Conservation (phyloP, 768 basidiomycete genomes). For the Chalciporus piperatus region DNA sequence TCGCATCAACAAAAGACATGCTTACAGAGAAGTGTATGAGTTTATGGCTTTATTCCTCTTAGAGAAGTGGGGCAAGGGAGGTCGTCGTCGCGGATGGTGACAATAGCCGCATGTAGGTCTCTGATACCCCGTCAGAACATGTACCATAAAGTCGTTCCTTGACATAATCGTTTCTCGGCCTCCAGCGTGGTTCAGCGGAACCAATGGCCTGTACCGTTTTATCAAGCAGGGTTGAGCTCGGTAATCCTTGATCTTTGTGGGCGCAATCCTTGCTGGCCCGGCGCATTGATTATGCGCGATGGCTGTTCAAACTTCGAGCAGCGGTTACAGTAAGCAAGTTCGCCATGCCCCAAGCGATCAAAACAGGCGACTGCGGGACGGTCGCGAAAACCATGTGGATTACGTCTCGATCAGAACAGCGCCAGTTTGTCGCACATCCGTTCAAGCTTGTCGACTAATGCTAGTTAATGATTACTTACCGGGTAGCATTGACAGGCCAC, state of each 20-base stretch:
- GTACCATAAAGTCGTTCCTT: slow-evolving; percentile 8
- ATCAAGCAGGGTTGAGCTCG: neutral
- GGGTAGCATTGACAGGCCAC: neutral
- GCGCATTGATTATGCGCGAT: neutral
- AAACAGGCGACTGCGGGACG: neutral
- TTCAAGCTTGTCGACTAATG: neutral
- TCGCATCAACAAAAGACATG: slow-evolving; percentile 67
- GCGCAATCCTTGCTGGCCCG: neutral
- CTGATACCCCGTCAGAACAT: neutral
- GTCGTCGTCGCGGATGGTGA: slow-evolving; percentile 61
- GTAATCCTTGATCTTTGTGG: neutral
- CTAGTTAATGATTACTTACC: too few relatives aligned
- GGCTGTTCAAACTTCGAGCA: neutral
- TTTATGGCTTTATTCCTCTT: slow-evolving; percentile 80
- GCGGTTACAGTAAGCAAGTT: neutral
- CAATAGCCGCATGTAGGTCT: neutral
- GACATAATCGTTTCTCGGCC: slow-evolving; percentile 4
- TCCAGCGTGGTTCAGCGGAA: neutral
- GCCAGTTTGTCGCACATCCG: neutral
- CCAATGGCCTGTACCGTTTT: neutral
- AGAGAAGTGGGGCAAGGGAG: slow-evolving; percentile 93
- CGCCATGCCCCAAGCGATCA: neutral
- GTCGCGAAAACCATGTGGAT: neutral
- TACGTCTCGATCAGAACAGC: neutral
- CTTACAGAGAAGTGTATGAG: slow-evolving; percentile 81